Evolutionary conservation across 2,329 filamentous ascomycete species (phyloP), one percentile per base, ranked within the genome.

Genomic region (Fusarium sulawesiense): DNA sequence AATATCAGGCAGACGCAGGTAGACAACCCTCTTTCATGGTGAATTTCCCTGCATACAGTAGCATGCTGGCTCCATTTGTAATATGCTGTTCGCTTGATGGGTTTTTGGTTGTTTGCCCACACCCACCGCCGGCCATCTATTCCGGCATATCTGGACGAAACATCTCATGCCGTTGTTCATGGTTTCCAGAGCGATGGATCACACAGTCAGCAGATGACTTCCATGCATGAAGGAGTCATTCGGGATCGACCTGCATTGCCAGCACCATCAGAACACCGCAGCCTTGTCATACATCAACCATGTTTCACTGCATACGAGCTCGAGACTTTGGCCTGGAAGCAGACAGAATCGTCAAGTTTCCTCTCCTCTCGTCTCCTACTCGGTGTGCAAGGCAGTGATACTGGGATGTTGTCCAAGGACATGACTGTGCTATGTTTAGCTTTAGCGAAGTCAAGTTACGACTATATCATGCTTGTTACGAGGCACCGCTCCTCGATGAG

Each of bases 171-270:
- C 45, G 45, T 56, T 59, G 37, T 60, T 59, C 29, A 46, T 48
- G 55, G 60, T 60, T 59, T 63, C 51, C 44, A 59, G 45, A 64
- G 55, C 56, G 54, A 70, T 60, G 49, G 72, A 65, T 57, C 60
- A 62, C 64, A 64, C 64, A 65, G 71, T 73, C 73, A 75, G 71
- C 71, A 68, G 73, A 71, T 60, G 51, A 55, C 56, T 58, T 61
- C 53, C 62, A 73, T 64, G 73, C 70, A 73, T 56, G 64, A 58
- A 63, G 64, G 73, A 75, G 73, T 75, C 73, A 75, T 74, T 73
- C 70, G 63, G 64, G 41, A 70, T 66, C 70, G 58, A 44, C 64
- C 65, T 74, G 73, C 61, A 70, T 74, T 74, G 71, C 73, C 73
- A 75, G 59, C 73, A 73, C 60, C 55, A 41, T 65, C 45, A 68